phyloP scores from a whole-genome alignment of 2,329 filamentous ascomycete species.

The Paecilomyces variotii region DNA sequence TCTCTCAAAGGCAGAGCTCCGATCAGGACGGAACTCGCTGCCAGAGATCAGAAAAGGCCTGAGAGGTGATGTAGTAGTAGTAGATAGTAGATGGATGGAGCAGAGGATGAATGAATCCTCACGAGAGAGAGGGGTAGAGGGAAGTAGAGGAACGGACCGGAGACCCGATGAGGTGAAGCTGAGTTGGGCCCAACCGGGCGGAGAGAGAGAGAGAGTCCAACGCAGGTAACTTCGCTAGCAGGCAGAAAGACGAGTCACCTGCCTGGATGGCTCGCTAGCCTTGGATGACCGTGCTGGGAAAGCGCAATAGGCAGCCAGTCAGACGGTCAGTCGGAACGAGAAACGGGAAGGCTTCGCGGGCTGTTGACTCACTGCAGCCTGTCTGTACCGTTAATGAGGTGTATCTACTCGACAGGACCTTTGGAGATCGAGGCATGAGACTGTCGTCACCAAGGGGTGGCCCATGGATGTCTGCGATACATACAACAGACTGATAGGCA shows the following conservation, averaged over 20 bases:
- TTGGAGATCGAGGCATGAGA: neutral
- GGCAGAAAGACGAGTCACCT: neutral
- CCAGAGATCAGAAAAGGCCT: neutral
- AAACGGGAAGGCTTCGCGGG: neutral
- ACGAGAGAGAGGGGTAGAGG: neutral
- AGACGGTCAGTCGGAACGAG: neutral
- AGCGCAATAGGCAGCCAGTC: neutral
- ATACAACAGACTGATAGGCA: neutral
- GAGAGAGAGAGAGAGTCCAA: neutral
- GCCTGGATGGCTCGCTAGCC: neutral
- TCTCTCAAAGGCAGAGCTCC: neutral
- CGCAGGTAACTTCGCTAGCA: neutral
- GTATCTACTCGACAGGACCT: neutral
- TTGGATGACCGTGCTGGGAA: neutral
- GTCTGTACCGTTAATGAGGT: neutral
- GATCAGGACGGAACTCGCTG: neutral
- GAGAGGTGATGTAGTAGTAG: neutral
- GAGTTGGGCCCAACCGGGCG: neutral
- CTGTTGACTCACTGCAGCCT: neutral
- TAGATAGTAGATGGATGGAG: neutral
- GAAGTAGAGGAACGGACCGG: neutral
- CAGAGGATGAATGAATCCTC: neutral
- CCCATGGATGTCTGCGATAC: neutral
- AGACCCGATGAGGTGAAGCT: conserved; percentile 1
- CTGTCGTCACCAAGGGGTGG: neutral